Conservation (phyloP, 2,329 filamentous ascomycete species). For the Chrysosporium queenslandicum region DNA sequence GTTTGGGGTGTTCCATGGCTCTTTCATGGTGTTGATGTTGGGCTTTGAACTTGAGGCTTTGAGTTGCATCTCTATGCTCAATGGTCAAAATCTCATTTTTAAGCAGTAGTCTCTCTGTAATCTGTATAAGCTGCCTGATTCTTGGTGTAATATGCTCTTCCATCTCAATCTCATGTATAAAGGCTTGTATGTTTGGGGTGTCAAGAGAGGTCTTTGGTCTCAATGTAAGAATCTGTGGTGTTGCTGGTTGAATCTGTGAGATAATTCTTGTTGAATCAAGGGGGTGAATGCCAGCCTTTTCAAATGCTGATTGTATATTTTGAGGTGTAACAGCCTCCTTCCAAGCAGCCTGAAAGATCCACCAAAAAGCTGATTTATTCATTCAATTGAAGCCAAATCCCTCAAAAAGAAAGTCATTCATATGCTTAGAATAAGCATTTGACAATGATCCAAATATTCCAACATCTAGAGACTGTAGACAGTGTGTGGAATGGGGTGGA, state of each 20-base stretch:
- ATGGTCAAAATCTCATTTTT: background rate
- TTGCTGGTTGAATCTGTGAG: background rate
- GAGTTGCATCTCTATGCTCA: background rate
- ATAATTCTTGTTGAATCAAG: background rate
- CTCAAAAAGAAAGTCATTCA: background rate
- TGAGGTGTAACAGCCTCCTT: background rate
- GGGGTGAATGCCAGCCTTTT: background rate
- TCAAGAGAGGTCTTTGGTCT: no score
- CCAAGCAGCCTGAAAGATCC: conserved; percentile 1
- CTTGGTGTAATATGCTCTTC: background rate
- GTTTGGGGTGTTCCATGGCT: no score
- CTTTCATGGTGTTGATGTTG: no score
- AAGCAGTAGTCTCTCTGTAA: background rate
- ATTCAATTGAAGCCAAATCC: conserved; percentile 2
- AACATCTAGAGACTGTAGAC: conserved; percentile 10
- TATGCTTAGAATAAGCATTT: conserved; percentile 4
- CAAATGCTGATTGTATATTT: conserved; percentile 8
- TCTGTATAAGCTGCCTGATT: background rate
- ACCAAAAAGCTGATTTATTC: conserved; percentile 3
- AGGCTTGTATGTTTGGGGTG: no score
- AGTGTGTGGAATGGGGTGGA: conserved; percentile 9
- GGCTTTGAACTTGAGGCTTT: no score
- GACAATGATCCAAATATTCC: conserved; percentile 1
- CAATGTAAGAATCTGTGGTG: no score
- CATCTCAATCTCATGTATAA: background rate